phyloP scores from a whole-genome alignment of 2,329 filamentous ascomycete genomes.

The Ascochyta koolunga region DNA sequence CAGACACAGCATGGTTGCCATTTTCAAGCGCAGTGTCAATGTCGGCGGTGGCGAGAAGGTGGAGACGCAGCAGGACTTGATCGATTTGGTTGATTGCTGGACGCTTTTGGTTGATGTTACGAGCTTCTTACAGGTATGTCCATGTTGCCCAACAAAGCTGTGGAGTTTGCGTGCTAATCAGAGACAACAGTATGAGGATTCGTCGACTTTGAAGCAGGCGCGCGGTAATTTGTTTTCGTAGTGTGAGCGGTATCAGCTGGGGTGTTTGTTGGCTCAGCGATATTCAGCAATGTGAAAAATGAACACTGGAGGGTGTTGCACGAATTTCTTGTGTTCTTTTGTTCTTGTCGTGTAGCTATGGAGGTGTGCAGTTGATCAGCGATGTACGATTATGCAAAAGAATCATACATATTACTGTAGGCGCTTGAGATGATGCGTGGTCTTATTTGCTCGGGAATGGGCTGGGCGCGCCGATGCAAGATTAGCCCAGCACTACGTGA shows the following conservation, averaged over 20 bases:
- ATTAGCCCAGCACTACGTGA: too few species aligned
- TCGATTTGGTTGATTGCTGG: conserved; percentile 82
- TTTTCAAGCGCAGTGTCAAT: conserved; percentile 87
- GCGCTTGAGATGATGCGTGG: too few species aligned
- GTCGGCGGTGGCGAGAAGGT: conserved; percentile 63
- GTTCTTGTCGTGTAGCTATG: too few species aligned
- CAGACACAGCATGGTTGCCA: conserved; percentile 80
- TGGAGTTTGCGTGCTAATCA: conserved; percentile 13
- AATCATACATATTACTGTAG: too few species aligned
- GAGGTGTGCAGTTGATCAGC: too few species aligned
- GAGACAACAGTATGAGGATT: conserved; percentile 35
- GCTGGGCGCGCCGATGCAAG: too few species aligned
- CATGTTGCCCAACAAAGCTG: not conserved
- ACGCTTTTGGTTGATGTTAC: conserved; percentile 83
- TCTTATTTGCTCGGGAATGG: too few species aligned
- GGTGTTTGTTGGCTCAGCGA: not conserved
- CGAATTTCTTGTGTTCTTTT: too few species aligned
- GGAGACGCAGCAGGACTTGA: conserved; percentile 68
- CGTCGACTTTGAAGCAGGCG: conserved; percentile 29
- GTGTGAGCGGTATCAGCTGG: not conserved
- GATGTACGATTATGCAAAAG: too few species aligned
- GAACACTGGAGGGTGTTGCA: not conserved
- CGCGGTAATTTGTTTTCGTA: conserved; percentile 33
- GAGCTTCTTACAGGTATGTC: conserved; percentile 78
- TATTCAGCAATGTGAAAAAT: not conserved